Evolutionary conservation across 1,139 yeast genomes (phyloP).

Genomic region (Scheffersomyces cryptocercus): DNA sequence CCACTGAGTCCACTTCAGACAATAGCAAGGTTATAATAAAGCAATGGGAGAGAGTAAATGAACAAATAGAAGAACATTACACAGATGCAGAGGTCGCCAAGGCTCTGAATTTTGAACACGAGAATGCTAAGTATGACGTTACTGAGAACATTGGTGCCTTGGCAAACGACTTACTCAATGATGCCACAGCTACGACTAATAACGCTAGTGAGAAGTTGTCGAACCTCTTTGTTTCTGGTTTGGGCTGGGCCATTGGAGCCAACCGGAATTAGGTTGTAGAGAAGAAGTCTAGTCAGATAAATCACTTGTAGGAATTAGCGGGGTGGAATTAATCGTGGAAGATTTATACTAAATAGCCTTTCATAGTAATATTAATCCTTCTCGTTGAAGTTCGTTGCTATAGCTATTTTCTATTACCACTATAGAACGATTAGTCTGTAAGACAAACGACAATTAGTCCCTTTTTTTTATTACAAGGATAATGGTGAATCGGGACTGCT

Average conservation of each 20-base stretch:
- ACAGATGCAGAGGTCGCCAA: constrained; percentile 3
- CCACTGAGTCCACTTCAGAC: constrained; percentile 21
- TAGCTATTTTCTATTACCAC: too few species aligned
- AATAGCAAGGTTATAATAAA: constrained; percentile 33
- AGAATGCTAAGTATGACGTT: constrained; percentile 3
- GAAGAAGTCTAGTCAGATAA: too few species aligned
- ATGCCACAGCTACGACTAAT: constrained; percentile 34
- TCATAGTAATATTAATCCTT: too few species aligned
- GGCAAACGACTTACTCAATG: constrained; percentile 33
- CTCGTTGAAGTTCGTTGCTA: too few species aligned
- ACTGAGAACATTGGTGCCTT: constrained; percentile 16
- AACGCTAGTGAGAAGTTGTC: constrained; percentile 53
- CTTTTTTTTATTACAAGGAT: too few species aligned
- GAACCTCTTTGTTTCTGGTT: constrained; percentile 54
- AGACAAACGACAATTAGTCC: too few species aligned
- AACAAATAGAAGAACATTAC: constrained; percentile 23
- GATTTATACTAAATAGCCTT: too few species aligned
- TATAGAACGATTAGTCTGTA: too few species aligned
- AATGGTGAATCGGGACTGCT: too few species aligned
- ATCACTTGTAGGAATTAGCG: too few species aligned
- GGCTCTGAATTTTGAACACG: constrained; percentile 1
- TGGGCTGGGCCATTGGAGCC: constrained; percentile 73
- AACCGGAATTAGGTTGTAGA: constrained; percentile 14
- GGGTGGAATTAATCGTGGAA: too few species aligned
- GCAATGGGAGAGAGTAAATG: constrained; percentile 40